Evolutionary conservation across 495 filamentous ascomycete species (phyloP).

Genomic region (Penicillium diatomitis): DNA sequence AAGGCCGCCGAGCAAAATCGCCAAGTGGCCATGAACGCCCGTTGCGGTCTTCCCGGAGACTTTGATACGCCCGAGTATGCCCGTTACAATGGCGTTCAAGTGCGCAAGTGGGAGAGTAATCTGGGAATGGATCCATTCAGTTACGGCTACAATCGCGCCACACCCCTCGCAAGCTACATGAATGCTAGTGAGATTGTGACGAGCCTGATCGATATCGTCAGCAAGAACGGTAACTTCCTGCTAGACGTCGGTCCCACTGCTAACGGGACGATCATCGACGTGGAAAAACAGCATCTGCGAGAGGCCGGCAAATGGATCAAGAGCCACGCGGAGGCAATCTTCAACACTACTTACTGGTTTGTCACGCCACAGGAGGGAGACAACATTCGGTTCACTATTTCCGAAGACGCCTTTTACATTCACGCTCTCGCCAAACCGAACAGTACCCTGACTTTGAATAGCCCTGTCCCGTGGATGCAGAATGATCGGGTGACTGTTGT

Average conservation of each 20-base stretch:
- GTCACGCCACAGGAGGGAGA: constrained; percentile 38
- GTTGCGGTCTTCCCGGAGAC: constrained; percentile 42
- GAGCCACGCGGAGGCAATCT: constrained; percentile 43
- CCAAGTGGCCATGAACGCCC: constrained; percentile 43
- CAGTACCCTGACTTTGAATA: constrained; percentile 25
- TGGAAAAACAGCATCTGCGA: constrained; percentile 35
- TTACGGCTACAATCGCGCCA: constrained; percentile 48
- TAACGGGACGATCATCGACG: constrained; percentile 42
- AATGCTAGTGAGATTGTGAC: constrained; percentile 37
- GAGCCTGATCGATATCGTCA: constrained; percentile 41
- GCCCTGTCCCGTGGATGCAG: constrained; percentile 34
- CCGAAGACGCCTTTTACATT: constrained; percentile 44
- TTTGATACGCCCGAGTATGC: constrained; percentile 47
- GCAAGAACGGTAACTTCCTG: constrained; percentile 49
- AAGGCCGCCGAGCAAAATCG: constrained; percentile 21
- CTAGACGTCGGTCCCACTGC: constrained; percentile 45
- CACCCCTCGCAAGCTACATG: constrained; percentile 38
- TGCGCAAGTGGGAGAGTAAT: constrained; percentile 47
- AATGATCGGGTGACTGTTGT: constrained; percentile 39
- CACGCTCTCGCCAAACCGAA: constrained; percentile 35
- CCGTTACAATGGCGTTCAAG: constrained; percentile 35
- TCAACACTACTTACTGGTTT: constrained; percentile 50
- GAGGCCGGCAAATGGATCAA: constrained; percentile 45
- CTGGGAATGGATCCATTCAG: constrained; percentile 46
- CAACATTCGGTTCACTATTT: constrained; percentile 42